phyloP scores from a whole-genome alignment of 345 rosid genomes.

The Brassica napus region Da-Ae NC_063449.1:48177001-48177500 shows the following conservation, averaged over 20 bases:
- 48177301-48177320: background rate
- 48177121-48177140: background rate
- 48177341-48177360: background rate
- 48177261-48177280: background rate
- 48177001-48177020: background rate
- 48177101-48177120: conserved; percentile 26
- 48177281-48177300: background rate
- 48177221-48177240: background rate
- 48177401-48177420: background rate
- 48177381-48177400: conserved; percentile 13
- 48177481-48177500: background rate
- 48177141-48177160: conserved; percentile 9
- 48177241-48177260: background rate
- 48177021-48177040: background rate
- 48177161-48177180: background rate
- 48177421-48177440: conserved; percentile 23
- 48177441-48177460: conserved; percentile 9
- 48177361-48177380: conserved; percentile 25
- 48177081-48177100: conserved; percentile 18
- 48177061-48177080: conserved; percentile 16
- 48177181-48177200: background rate
- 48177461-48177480: conserved; percentile 22
- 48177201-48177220: background rate
- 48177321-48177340: background rate
- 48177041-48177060: conserved; percentile 4